These are phyloP conservation scores for Diutina siamensis DNA, from an alignment of 1,139 yeast genomes.

Conservation along the genomic window DNA sequence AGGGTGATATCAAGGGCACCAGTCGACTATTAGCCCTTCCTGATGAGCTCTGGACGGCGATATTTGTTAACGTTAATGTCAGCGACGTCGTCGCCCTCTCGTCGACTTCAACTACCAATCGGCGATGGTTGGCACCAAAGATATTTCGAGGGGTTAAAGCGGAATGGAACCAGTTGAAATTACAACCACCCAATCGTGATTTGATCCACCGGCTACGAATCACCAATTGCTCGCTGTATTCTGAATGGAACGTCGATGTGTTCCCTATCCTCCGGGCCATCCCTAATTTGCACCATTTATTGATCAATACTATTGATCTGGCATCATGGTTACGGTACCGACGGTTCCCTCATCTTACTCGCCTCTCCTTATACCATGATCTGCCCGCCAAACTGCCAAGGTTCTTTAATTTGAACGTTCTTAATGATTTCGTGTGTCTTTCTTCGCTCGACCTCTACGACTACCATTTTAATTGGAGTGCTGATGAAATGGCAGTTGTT, in stretches of 20 bases:
- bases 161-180: background rate
- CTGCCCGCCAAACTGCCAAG: background rate
- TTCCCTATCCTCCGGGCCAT: background rate
- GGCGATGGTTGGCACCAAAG: background rate
- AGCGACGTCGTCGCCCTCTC: background rate
- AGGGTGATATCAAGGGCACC: background rate
- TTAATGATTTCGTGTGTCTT: background rate
- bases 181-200: background rate
- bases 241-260: slow-evolving; percentile 3
- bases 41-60: slow-evolving; percentile 3
- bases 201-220: background rate
- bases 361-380: background rate
- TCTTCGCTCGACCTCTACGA: background rate
- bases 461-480: background rate
- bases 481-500: background rate
- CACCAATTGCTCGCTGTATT: background rate
- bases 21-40: background rate
- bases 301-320: slow-evolving; percentile 4
- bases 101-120: background rate
- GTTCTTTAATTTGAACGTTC: background rate
- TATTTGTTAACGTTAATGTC: background rate
- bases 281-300: background rate
- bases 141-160: background rate
- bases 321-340: slow-evolving; percentile 3
- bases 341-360: background rate